These are phyloP conservation scores for Phytopythium kandeliae DNA, from an alignment of 352 stramenopile genomes.

Conservation along the genomic window DNA sequence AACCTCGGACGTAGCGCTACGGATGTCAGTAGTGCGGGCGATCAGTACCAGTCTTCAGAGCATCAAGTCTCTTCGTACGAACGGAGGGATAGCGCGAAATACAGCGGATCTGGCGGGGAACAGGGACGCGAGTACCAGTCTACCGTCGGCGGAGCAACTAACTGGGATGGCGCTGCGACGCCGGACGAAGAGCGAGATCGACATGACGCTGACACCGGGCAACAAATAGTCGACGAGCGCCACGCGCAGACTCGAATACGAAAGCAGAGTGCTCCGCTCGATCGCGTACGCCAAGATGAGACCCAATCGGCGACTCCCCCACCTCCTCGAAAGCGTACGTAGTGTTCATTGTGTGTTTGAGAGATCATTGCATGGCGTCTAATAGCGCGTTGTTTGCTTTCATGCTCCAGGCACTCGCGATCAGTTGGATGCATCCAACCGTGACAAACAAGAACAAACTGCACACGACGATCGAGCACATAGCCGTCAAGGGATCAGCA, in stretches of 20 bases:
- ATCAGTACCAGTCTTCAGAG: neutral
- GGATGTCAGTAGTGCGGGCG: conserved; percentile 6
- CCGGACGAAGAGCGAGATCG: conserved; percentile 2
- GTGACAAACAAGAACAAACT: neutral
- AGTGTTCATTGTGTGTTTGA: neutral
- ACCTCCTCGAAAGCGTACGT: conserved; percentile 20
- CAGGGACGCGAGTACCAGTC: conserved; percentile 1
- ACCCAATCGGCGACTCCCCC: conserved; percentile 1
- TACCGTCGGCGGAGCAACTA: neutral
- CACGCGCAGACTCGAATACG: conserved; percentile 36
- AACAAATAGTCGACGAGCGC: conserved; percentile 17
- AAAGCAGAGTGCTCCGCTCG: conserved; percentile 13
- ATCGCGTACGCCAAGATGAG: conserved; percentile 13
- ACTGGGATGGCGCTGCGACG: neutral
- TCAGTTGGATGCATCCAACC: neutral
- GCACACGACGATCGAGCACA: neutral
- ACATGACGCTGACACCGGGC: conserved; percentile 1
- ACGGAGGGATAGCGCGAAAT: conserved; percentile 1
- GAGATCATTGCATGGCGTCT: neutral
- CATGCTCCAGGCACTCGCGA: neutral
- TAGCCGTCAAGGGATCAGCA: neutral
- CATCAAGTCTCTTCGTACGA: neutral
- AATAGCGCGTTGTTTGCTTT: no score
- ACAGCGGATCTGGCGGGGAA: neutral
- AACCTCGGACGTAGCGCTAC: neutral